Percentiles rank a stretch among this genome's conserved stretches.
Conservation (phyloP, 805 yeast species). For the Brettanomyces nanus region DNA sequence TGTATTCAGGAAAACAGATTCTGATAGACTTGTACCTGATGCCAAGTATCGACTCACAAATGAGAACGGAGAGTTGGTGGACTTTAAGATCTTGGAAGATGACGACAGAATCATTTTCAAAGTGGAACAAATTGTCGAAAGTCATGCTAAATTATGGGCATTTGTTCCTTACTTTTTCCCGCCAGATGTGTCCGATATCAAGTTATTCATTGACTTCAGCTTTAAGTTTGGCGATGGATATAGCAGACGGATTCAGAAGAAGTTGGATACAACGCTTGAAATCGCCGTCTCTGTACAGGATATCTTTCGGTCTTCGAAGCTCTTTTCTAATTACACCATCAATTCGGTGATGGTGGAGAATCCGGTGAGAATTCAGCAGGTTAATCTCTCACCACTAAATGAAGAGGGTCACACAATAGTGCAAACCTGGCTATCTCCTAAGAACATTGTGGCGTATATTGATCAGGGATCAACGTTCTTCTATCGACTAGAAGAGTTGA, state of each 20-base stretch:
- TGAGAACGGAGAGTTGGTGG: conserved; percentile 6
- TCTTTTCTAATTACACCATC: conserved; percentile 63
- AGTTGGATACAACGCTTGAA: conserved; percentile 45
- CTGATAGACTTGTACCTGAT: conserved; percentile 19
- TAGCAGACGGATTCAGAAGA: conserved; percentile 13
- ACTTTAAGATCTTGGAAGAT: conserved; percentile 9
- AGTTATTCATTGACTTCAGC: conserved; percentile 16
- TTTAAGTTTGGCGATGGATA: conserved; percentile 13
- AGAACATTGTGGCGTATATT: conserved; percentile 42
- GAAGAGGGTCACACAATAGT: conserved; percentile 10
- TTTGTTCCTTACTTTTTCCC: conserved; percentile 28
- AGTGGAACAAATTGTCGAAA: conserved; percentile 2
- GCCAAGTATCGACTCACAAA: conserved; percentile 10
- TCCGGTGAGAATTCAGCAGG: conserved; percentile 48
- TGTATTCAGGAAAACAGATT: conserved; percentile 20
- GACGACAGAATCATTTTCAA: conserved; percentile 13
- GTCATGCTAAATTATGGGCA: conserved; percentile 6
- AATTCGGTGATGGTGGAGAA: conserved; percentile 43
- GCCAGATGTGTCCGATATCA: conserved; percentile 25
- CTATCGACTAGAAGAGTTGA: conserved; percentile 37
- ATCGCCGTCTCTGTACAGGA: conserved; percentile 78
- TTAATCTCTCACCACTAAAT: conserved; percentile 19
- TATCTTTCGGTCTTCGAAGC: conserved; percentile 46
- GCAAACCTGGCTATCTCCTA: conserved; percentile 25
- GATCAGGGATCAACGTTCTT: conserved; percentile 66